Base-by-base conservation (phyloP, 495 filamentous ascomycete genomes). In the Pyronema omphalodes region DNA sequence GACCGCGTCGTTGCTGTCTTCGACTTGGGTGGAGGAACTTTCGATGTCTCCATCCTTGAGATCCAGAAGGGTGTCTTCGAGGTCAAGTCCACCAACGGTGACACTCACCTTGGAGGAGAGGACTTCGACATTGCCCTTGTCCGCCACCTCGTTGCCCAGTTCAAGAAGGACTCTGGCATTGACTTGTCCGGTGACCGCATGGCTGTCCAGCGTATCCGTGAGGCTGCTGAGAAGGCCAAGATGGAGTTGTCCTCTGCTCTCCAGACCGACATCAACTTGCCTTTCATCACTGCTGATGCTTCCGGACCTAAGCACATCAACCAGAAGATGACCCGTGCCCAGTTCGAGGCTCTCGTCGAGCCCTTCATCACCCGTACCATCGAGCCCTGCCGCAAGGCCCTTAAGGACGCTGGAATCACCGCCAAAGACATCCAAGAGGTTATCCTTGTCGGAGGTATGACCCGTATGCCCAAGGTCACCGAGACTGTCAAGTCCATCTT, bases 181-280 rank as follows among this genome's bases (percentile, higher is more conserved):
- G 93, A 98, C 69, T 78, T 98, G 49, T 83, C 84, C 37, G 71
- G 71, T 59, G 91, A 98, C 76, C 88, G 91, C 66, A 96, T 98
- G 91, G 91, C 91, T 55, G 93, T 98, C 62, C 91, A 98, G 76
- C 79, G 91, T 74, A 95, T 98, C 69, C 91, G 91, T 72, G 91
- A 98, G 74, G 91, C 91, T 58, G 91, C 93, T 57, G 91, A 98
- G 80, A 98, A 98, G 81, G 91, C 91, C 67, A 98, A 98, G 85
- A 98, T 96, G 66, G 91, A 98, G 73, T 78, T 98, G 58, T 96
- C 91, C 3, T 95, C 88, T 17, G 84, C 87, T 52, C 79, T 91
- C 60, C 89, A 95, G 72, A 98, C 91, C 55, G 91, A 98, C 69
- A 95, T 96, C 73, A 94, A 91, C 73, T 82, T 96, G 54, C 93